Base-by-base conservation (phyloP, 176 grass and related monocot genomes). In the Avena sativa region DNA sequence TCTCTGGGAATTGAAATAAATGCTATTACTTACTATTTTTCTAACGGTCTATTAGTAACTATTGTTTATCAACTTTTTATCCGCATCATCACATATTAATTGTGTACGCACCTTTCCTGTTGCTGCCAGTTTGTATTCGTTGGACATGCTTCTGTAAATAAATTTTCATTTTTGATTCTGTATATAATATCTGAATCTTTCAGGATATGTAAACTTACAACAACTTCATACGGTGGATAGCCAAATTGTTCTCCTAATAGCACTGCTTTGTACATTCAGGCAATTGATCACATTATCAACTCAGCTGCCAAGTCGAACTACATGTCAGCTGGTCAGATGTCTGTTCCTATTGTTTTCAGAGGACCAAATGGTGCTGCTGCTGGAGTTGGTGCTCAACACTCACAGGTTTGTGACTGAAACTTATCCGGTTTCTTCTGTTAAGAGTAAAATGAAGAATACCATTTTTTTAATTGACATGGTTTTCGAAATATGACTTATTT, bases 231-330 rank as follows among this genome's bases (percentile, higher is more conserved):
- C 62, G 11, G 32, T 21, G 81, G 81, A 53, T 26, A 49, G 64
- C 15, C 20, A 17, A 59, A 48, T 30, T 34, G 2, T 21, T 63
- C 8, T 6, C 23, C 50, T 79, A 72, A 72, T 64, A 36, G 20
- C n/a, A 64, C 53, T 67, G 19, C 75, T 68, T 90, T 79, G 68
- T 79, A 71, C 84, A 44, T 82, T 90, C 87, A 99, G 97, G 94
- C 97, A 83, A 99, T 99, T 87, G 97, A 99, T 87, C 97, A 99
- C 70, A 96, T 99, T 76, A 99, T 99, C 65, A 99, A 96, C 92
- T 99, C 97, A 71, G 97, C 92, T 71, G 92, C 94, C 85, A 99
- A 99, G 87, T 93, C 97, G 49, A 99, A 99, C 57, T 96, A 96
- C 92, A 99, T 99, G 97, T 99, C 97, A 51, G 89, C 90, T 58